Conservation (phyloP, 768 basidiomycete genomes). For the Atractiella rhizophila region DNA sequence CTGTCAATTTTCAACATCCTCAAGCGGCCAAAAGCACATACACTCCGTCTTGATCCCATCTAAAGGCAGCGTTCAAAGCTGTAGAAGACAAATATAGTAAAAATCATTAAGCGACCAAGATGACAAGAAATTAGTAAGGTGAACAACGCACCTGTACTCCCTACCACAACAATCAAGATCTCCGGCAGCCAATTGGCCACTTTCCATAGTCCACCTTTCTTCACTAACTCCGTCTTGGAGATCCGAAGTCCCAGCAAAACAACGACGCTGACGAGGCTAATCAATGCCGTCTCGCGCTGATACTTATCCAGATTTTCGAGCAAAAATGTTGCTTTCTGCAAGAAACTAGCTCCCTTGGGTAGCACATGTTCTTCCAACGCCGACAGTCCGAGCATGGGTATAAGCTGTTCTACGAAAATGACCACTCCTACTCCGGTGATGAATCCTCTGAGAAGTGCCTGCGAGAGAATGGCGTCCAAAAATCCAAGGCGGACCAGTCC, state of each 20-base stretch:
- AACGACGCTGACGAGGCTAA: slow-evolving; percentile 47
- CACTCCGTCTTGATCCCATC: slow-evolving; percentile 11
- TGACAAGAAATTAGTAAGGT: not conserved
- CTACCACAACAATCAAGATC: slow-evolving; percentile 60
- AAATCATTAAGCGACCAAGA: not conserved
- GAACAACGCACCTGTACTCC: slow-evolving; percentile 42
- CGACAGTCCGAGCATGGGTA: not conserved
- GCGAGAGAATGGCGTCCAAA: slow-evolving; percentile 15
- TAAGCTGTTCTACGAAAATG: slow-evolving; percentile 13
- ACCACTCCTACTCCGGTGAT: slow-evolving; percentile 16
- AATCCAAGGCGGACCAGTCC: slow-evolving; percentile 18
- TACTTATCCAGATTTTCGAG: slow-evolving; percentile 27
- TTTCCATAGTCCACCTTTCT: slow-evolving; percentile 30
- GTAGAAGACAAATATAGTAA: slow-evolving; percentile 3
- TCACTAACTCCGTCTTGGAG: slow-evolving; percentile 26
- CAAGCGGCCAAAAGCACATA: too few species aligned
- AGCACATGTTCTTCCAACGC: not conserved
- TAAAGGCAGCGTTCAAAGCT: too few species aligned
- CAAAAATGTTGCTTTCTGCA: slow-evolving; percentile 45
- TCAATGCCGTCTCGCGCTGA: slow-evolving; percentile 41
- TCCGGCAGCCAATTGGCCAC: slow-evolving; percentile 42
- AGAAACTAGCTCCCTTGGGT: not conserved
- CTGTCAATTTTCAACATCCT: slow-evolving; percentile 4
- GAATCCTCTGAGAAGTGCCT: slow-evolving; percentile 18
- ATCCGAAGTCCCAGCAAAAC: slow-evolving; percentile 37